Evolutionary conservation across 352 stramenopile species (phyloP), one percentile per base, ranked within the genome.

Genomic region (Pythium plurisporium): DNA sequence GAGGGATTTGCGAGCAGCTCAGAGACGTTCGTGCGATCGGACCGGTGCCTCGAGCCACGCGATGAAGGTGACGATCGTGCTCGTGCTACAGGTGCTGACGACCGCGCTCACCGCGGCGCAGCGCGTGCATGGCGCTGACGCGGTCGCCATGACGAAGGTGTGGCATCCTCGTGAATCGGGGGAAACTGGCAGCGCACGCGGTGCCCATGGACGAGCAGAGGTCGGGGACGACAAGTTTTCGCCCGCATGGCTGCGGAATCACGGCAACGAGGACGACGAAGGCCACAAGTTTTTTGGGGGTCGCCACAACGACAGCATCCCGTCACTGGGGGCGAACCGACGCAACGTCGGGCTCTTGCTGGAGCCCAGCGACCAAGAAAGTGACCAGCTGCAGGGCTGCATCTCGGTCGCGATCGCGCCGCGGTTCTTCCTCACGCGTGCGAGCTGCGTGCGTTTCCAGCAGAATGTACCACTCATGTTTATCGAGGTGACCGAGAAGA

Each of bases 361-460:
- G 8, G 22, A 62, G 22, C 10, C 38, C 7, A 19, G n/a, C 2
- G 46, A 62, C 15, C 27, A 65, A 31, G 51, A 58, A 38, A 59
- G 43, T 17, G 55, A 58, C 6, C 43, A 58, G 27, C 45, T 70
- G 9, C 55, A 58, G 22, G 62, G 62, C 15, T 70, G 62, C 20
- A 59, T 70, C 38, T 37, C 56, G 17, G n/a, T 70, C 25, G 49
- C 55, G 6, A 70, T 70, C 45, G 50, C 62, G 31, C 50, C 55
- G 14, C 42, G 37, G 14, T 65, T 58, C 26, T 70, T 70, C 26
- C 27, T 70, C 56, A 70, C 62, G 4, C 62, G 62, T 11, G 55
- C 55, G 26, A 62, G 47, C 26, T 70, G 62, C 17, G 49, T 65
- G n/a, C 37, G 48, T 3, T 30, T 45, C 37, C 23, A 42, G 23